Percentiles rank a stretch among this genome's conserved stretches.
Evolutionary conservation across 257 asterid species (phyloP).

Genomic region (Solanum bulbocastanum): DNA sequence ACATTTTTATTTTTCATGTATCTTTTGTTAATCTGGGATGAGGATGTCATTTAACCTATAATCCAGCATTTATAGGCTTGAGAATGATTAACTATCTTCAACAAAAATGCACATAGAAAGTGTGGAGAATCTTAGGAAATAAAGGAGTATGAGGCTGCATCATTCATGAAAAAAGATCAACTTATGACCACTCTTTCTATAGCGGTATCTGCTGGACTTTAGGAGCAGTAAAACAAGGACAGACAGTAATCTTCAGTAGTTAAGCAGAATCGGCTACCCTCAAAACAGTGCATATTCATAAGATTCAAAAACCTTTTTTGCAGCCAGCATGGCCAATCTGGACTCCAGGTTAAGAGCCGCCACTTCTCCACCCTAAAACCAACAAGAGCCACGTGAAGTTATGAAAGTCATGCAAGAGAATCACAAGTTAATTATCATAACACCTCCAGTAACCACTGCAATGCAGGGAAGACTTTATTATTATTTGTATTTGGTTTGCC

Average conservation of each 20-base stretch:
- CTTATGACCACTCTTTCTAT: not conserved
- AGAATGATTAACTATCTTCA: not conserved
- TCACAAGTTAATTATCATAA: not conserved
- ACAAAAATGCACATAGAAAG: not conserved
- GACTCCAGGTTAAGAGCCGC: conserved; percentile 81
- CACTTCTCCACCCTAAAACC: conserved; percentile 66
- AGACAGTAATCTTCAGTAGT: not conserved
- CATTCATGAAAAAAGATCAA: not conserved
- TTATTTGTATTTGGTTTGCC: not conserved
- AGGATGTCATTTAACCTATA: not conserved
- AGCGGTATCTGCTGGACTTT: not conserved
- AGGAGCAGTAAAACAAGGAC: not conserved
- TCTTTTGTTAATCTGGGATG: not conserved
- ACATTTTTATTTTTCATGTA: not conserved
- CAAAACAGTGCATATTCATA: not conserved
- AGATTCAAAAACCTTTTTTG: conserved; percentile 54
- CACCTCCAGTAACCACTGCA: not conserved
- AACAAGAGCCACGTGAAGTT: not conserved
- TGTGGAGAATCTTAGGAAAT: not conserved
- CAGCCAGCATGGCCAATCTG: conserved; percentile 59
- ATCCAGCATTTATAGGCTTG: not conserved
- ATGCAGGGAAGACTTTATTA: not conserved
- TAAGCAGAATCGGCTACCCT: not conserved
- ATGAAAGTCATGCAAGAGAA: not conserved
- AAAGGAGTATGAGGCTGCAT: not conserved